Conservation (phyloP, 2,329 filamentous ascomycete species). For the Ploettnerulaceae sp. region DNA sequence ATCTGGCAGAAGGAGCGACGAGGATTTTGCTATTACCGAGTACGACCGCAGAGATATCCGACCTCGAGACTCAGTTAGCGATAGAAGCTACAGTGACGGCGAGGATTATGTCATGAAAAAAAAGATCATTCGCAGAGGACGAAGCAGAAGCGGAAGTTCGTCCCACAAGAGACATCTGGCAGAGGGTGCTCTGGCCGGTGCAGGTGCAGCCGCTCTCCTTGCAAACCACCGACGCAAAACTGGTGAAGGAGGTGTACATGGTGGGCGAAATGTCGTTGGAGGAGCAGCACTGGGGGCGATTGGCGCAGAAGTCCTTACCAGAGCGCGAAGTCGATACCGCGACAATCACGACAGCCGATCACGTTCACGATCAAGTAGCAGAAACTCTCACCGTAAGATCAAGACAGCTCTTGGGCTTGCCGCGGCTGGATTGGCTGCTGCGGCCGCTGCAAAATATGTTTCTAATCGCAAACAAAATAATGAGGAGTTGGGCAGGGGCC, state of each 20-base stretch:
- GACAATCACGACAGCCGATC: conserved; percentile 44
- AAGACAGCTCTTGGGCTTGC: conserved; percentile 60
- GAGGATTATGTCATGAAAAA: conserved; percentile 40
- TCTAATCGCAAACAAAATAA: conserved; percentile 56
- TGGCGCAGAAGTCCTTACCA: conserved; percentile 55
- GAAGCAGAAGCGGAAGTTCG: conserved; percentile 44
- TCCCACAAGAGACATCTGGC: conserved; percentile 56
- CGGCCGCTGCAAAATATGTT: conserved; percentile 61
- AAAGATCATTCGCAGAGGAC: conserved; percentile 42
- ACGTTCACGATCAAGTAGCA: conserved; percentile 33
- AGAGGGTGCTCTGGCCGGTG: conserved; percentile 60
- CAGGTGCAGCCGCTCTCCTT: conserved; percentile 55
- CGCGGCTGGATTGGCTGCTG: conserved; percentile 58
- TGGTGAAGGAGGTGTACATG: conserved; percentile 29
- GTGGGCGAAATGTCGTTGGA: conserved; percentile 33
- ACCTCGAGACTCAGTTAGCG: conserved; percentile 30
- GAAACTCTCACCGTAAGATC: conserved; percentile 43
- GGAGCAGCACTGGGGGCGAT: conserved; percentile 59
- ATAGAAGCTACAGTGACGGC: conserved; percentile 43
- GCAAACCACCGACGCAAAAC: conserved; percentile 47
- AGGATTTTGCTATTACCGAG: conserved; percentile 29
- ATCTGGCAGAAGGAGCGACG: conserved; percentile 19
- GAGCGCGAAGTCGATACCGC: conserved; percentile 57
- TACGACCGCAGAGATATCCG: conserved; percentile 39
- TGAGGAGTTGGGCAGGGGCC: conserved; percentile 52